Conservation (phyloP, 352 stramenopile species). For the Globisporangium echinulatum region DNA sequence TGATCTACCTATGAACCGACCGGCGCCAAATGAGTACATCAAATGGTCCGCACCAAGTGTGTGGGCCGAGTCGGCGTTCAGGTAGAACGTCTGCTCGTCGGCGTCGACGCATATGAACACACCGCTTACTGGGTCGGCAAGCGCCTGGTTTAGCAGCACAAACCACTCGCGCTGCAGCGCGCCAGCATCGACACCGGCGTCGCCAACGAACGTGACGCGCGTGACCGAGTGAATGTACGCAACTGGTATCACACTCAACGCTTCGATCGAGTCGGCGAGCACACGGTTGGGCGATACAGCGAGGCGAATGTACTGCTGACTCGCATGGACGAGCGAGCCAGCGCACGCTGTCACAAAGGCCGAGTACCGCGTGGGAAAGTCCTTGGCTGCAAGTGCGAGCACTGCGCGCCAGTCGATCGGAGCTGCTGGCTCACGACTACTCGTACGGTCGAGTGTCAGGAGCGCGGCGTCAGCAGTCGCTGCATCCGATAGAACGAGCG, state of each 20-base stretch:
- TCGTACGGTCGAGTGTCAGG: constrained; percentile 15
- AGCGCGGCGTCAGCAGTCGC: constrained; percentile 90
- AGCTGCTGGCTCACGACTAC: too few relatives aligned
- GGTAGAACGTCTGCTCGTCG: constrained; percentile 29
- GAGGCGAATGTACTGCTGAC: background rate
- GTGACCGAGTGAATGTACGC: constrained; percentile 23
- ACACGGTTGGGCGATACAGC: background rate
- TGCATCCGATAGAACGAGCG: constrained; percentile 89
- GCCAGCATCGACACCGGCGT: constrained; percentile 58
- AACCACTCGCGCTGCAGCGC: constrained; percentile 73
- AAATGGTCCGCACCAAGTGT: constrained; percentile 4
- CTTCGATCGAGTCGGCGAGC: constrained; percentile 17
- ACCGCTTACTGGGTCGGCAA: constrained; percentile 19
- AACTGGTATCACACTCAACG: constrained; percentile 19
- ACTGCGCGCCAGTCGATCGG: too few relatives aligned
- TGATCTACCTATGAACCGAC: constrained; percentile 29
- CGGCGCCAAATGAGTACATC: constrained; percentile 36
- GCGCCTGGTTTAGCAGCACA: constrained; percentile 32
- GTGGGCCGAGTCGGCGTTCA: constrained; percentile 23
- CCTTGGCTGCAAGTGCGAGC: too few relatives aligned
- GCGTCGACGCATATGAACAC: constrained; percentile 24
- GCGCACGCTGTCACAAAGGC: too few relatives aligned
- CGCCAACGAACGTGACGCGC: constrained; percentile 54
- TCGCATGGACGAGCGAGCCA: too few relatives aligned
- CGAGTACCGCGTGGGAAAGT: too few relatives aligned